phyloP scores from a whole-genome alignment of 2,329 filamentous ascomycete species.

The Sordariomycetes sp. region DNA sequence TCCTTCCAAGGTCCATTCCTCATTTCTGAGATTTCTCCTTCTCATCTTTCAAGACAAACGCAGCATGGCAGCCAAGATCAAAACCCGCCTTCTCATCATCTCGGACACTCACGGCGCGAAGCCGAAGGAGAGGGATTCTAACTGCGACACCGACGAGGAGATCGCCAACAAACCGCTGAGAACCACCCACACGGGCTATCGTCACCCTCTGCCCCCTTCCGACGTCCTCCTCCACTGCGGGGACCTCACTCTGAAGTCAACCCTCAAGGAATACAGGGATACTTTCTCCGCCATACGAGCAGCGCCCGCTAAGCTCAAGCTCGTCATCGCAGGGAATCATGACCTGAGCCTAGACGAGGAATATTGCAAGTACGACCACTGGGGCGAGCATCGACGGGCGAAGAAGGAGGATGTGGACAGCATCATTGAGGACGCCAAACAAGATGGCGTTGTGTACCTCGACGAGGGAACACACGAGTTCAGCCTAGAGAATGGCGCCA shows the following conservation, averaged over 20 bases:
- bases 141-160: conserved; percentile 13
- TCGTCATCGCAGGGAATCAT: conserved; percentile 47
- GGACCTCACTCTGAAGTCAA: conserved; percentile 35
- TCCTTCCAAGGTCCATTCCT: too few species aligned
- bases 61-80: conserved; percentile 11
- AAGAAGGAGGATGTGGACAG: too few species aligned
- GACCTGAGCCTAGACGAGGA: conserved; percentile 34
- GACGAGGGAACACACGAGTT: conserved; percentile 39
- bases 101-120: conserved; percentile 25
- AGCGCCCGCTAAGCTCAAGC: conserved; percentile 39
- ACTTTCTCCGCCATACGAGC: conserved; percentile 30
- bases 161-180: conserved; percentile 7
- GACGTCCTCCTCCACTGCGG: conserved; percentile 46
- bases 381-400: too few species aligned
- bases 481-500: conserved; percentile 36
- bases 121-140: conserved; percentile 2
- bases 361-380: conserved; percentile 11
- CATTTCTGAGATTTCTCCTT: too few species aligned
- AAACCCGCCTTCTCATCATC: conserved; percentile 26
- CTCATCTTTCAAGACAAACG: too few species aligned
- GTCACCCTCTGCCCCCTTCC: conserved; percentile 19
- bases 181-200: conserved; percentile 15
- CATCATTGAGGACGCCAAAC: conserved; percentile 27
- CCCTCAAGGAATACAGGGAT: conserved; percentile 26
- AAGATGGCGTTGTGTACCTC: conserved; percentile 34